Base-by-base conservation (phyloP, 148 eudicot species). In the Fagopyrum tataricum region DNA sequence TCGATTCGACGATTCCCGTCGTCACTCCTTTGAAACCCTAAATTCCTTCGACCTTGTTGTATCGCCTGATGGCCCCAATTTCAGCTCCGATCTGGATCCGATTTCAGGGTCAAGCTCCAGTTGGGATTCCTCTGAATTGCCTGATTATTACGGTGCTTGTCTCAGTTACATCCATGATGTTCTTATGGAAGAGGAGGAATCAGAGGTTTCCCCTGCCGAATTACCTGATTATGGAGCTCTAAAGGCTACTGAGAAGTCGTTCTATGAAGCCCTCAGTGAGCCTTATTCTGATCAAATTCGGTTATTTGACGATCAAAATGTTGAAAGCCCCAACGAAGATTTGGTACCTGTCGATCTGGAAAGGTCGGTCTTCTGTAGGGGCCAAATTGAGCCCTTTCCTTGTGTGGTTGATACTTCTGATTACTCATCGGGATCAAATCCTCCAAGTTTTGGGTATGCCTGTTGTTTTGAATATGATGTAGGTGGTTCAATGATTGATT, bases 111-210 rank as follows among this genome's bases (percentile, higher is more conserved):
- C 69, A 64, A 64, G 44, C 69, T 64, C 69, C 44, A 37, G 44
- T 43, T 18, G 44, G 4, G 42, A n/a, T 44, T 44, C 72, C 31
- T 51, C 48, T 4, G 76, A 74, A 6, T 72, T 73, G 23, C 67
- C 43, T 4, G 86, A 78, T 59, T 85, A 77, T 49, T 69, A 76
- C 44, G 84, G 78, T 70, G 78, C 74, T 46, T 78, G 81, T 73
- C 79, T 84, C 26, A 78, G 77, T 53, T 84, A 52, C 79, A 80
- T 86, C 14, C 79, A 78, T 44, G 84, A 84, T 67, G 84, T 84
- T 74, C 87, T 86, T 51, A 80, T 84, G 82, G 89, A 86, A 70
- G 72, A 70, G 21, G 85, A 86, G 77, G 79, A 83, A 26, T 44
- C 76, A 56, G 89, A 86, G 48, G 82, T 75, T 42, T 74, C 74